These are phyloP conservation scores for Trichoderma afroharzianum DNA, from an alignment of 2,329 filamentous ascomycete genomes.

Conservation along the genomic window DNA sequence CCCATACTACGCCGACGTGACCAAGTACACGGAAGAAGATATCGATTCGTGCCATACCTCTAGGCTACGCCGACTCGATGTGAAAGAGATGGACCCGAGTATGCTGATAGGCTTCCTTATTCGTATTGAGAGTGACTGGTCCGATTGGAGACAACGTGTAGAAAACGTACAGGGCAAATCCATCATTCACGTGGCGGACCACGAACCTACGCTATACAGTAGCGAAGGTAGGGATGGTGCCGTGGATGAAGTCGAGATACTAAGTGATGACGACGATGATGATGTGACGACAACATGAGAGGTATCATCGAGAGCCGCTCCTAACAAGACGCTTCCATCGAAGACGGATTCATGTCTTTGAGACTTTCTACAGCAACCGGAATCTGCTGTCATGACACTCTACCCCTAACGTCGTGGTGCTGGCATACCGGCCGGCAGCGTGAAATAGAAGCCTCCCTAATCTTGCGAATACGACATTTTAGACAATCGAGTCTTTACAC, in stretches of 20 bases:
- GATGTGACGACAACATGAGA: conserved; percentile 35
- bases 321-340: neutral
- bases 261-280: conserved; percentile 62
- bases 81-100: conserved; percentile 94
- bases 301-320: neutral
- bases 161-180: conserved; percentile 74
- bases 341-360: neutral
- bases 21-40: conserved; percentile 66
- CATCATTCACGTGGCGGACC: conserved; percentile 79
- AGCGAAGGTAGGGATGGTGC: conserved; percentile 63
- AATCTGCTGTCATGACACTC: neutral
- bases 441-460: neutral
- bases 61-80: conserved; percentile 74
- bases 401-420: neutral
- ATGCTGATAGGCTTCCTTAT: conserved; percentile 97
- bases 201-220: conserved; percentile 56
- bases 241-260: conserved; percentile 83
- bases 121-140: conserved; percentile 76
- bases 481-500: neutral
- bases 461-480: neutral
- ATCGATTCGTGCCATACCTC: conserved; percentile 83
- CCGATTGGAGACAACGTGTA: conserved; percentile 73
- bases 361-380: neutral
- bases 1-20: conserved; percentile 53
- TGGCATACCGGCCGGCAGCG: neutral